Base-by-base conservation (phyloP, 2,329 filamentous ascomycete genomes). In the Huntiella abstrusa region DNA sequence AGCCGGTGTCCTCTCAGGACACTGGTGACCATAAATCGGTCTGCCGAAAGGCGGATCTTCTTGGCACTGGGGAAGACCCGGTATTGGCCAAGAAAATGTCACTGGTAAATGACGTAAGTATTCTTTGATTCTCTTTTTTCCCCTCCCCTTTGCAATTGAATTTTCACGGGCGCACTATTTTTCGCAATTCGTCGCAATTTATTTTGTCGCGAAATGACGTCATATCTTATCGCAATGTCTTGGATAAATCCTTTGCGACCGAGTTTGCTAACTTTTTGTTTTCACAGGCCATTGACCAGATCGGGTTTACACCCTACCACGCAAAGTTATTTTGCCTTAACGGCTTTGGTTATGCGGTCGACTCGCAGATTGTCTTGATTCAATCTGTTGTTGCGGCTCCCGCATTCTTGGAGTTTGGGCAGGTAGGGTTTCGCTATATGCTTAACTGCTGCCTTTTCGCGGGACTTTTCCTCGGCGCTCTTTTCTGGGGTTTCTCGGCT, bases 401-500 rank as follows among this genome's bases (percentile, higher is more conserved):
- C 35, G 75, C 77, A 2, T 73, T 62, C 43, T 64, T 63, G 43
- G 77, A 81, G 53, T 79, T 81, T 54, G 65, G 67, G 17, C 53
- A 66, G 2, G 62, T 65, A 1, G 66, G 69, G 17, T 80, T 73
- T 52, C 54, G 55, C 2, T 68, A 68, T 51, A 77, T 68, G 6
- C 62, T 80, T 40, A 80, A 71, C 2, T 69, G 81, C 43, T 70
- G 77, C 4, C 69, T 67, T 1, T 82, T 78, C 54, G 64, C 68
- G 6, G 70, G 70, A 12, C 68, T 68, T 63, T 63, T 68, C 44
- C 51, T 63, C 0, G 71, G 76, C 1, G 75, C 75, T 12, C 56
- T 81, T 19, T 81, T 82, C 59, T 83, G 78, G 77, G 78, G 78
- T 2, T 59, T 80, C 28, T 67, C 67, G 3, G 77, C 76, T 16